Percentiles rank a stretch among this genome's conserved stretches.
phyloP scores from a whole-genome alignment of 495 filamentous ascomycete species.

The Aspergillus indologenus region DNA sequence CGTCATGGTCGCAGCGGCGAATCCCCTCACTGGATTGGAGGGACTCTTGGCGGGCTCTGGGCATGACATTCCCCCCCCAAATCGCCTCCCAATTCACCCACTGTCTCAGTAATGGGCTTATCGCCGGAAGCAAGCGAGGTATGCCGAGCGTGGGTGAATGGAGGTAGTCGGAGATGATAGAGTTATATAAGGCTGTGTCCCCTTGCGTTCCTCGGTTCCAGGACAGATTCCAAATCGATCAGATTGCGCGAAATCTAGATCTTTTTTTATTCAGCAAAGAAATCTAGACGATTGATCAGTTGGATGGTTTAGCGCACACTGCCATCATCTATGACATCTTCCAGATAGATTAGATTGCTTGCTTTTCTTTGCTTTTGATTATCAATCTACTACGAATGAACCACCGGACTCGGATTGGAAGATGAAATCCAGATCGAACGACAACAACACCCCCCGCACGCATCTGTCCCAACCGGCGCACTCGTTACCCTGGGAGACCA shows the following conservation, averaged over 20 bases:
- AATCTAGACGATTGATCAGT: too few relatives aligned
- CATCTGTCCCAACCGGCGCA: conserved; percentile 61
- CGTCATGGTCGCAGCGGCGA: conserved; percentile 22
- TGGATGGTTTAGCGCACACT: too few relatives aligned
- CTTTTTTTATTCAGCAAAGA: too few relatives aligned
- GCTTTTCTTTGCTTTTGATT: background rate
- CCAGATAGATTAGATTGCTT: background rate
- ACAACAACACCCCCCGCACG: conserved; percentile 14
- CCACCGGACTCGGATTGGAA: background rate
- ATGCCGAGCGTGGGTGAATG: background rate
- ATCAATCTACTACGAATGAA: too few relatives aligned
- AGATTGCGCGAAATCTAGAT: background rate
- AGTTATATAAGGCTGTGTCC: background rate
- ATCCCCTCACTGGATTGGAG: background rate
- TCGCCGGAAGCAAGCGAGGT: too few relatives aligned
- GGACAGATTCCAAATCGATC: background rate
- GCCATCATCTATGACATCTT: background rate
- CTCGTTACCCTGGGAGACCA: conserved; percentile 50
- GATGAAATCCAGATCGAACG: conserved; percentile 14
- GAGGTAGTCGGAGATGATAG: background rate
- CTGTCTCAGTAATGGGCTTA: too few relatives aligned
- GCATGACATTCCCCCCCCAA: background rate
- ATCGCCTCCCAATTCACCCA: background rate
- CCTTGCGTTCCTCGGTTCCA: background rate
- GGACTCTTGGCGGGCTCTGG: background rate